Conservation (phyloP, 1,284 basidiomycete species). For the Papiliotrema laurentii region DNA sequence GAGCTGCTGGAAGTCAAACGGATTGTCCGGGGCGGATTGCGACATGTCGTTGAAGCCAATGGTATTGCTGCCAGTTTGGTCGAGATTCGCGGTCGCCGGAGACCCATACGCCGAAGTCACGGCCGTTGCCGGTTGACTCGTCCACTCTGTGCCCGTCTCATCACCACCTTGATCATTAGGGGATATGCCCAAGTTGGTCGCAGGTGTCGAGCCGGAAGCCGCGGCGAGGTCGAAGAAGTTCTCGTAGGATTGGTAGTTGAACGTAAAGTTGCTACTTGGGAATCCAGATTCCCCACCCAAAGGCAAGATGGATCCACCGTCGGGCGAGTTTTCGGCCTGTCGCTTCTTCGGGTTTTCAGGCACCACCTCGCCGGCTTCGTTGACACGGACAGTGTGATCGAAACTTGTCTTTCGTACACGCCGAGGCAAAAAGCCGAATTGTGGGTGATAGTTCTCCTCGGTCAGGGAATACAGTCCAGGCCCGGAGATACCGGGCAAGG, state of each 20-base stretch:
- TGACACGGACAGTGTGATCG: conserved; percentile 68
- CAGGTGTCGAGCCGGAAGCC: conserved; percentile 29
- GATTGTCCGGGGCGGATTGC: conserved; percentile 19
- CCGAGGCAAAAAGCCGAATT: conserved; percentile 61
- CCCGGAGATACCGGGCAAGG: conserved; percentile 44
- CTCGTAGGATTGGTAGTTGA: conserved; percentile 59
- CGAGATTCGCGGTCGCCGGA: conserved; percentile 15
- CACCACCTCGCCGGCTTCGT: conserved; percentile 9
- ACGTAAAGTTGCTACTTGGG: conserved; percentile 70
- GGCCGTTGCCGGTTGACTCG: conserved; percentile 19
- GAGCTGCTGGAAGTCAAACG: conserved; percentile 48
- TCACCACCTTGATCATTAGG: conserved; percentile 8
- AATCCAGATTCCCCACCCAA: conserved; percentile 50
- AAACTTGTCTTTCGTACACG: conserved; percentile 87
- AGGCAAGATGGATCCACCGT: conserved; percentile 23
- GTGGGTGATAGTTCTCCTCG: conserved; percentile 47
- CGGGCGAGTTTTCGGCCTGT: conserved; percentile 42
- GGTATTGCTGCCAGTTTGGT: conserved; percentile 11
- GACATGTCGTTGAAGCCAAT: conserved; percentile 4
- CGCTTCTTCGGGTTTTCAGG: conserved; percentile 35
- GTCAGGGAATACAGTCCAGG: conserved; percentile 41
- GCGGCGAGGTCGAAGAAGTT: conserved; percentile 58
- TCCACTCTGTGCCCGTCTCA: conserved; percentile 18
- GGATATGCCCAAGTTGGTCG: conserved; percentile 6
- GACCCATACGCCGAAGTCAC: conserved; percentile 26